Evolutionary conservation across 257 asterid genomes (phyloP).

Genomic region (Scutellaria barbata): DNA sequence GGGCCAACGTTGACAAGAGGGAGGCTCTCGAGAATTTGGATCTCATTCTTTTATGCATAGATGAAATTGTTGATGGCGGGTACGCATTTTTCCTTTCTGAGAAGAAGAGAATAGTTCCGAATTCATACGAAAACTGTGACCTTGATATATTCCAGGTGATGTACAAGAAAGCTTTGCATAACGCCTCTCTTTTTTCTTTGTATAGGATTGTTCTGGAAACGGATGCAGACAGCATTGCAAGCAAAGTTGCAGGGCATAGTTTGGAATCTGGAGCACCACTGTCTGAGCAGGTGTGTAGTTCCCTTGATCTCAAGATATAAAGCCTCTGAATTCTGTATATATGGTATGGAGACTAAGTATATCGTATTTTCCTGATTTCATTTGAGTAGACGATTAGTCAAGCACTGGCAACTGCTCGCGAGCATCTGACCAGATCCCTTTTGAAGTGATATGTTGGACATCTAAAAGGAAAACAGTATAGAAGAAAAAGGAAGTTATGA

Average conservation of each 20-base stretch:
- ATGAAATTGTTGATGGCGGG: constrained; percentile 92
- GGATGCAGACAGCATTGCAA: constrained; percentile 53
- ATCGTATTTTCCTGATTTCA: constrained; percentile 13
- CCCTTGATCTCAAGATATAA: not conserved
- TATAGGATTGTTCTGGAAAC: constrained; percentile 55
- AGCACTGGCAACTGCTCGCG: constrained; percentile 78
- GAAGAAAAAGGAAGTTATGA: not conserved
- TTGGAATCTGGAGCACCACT: constrained; percentile 53
- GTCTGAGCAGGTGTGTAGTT: constrained; percentile 55
- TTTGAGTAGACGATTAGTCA: constrained; percentile 71
- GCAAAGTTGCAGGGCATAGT: constrained; percentile 52
- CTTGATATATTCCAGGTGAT: not conserved
- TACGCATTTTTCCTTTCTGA: constrained; percentile 34
- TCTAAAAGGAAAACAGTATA: constrained; percentile 9
- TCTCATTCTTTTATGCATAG: constrained; percentile 80
- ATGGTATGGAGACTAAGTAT: not conserved
- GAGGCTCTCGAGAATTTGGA: constrained; percentile 86
- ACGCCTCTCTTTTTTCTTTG: not conserved
- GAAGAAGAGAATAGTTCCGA: not conserved
- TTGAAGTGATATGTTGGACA: constrained; percentile 46
- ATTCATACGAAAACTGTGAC: not conserved
- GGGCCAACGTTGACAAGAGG: constrained; percentile 74
- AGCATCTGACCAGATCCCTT: constrained; percentile 72
- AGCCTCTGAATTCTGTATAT: not conserved
- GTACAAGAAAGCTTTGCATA: not conserved